Evolutionary conservation across 2,329 filamentous ascomycete genomes (phyloP).

Genomic region (Microthyrium microscopicum): DNA sequence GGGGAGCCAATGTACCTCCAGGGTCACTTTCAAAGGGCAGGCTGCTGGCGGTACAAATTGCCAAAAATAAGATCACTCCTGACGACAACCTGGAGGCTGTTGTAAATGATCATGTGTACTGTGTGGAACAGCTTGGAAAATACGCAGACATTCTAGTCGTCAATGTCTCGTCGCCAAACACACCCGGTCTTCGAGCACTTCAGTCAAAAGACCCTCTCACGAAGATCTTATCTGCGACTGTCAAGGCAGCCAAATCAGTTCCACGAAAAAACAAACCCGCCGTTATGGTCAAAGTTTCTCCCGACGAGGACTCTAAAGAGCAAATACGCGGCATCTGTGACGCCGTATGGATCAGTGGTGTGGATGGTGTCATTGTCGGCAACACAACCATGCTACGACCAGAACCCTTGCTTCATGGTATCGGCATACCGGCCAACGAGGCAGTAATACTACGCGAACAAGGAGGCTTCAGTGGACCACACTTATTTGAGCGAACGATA

Average conservation of each 20-base stretch:
- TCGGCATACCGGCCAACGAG: constrained; percentile 49
- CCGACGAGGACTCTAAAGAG: constrained; percentile 73
- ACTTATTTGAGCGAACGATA: constrained; percentile 68
- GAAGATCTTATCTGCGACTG: constrained; percentile 63
- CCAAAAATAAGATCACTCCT: constrained; percentile 89
- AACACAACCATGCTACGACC: constrained; percentile 85
- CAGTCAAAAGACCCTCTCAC: constrained; percentile 76
- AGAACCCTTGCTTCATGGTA: constrained; percentile 50
- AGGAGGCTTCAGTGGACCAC: constrained; percentile 81
- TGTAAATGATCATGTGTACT: constrained; percentile 67
- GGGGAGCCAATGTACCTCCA: constrained; percentile 58
- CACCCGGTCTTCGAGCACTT: constrained; percentile 71
- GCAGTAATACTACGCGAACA: constrained; percentile 52
- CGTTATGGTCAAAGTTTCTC: constrained; percentile 97
- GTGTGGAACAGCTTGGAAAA: constrained; percentile 62
- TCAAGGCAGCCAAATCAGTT: constrained; percentile 54
- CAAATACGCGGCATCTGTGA: constrained; percentile 81
- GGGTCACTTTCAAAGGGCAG: constrained; percentile 64
- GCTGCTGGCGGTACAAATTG: constrained; percentile 77
- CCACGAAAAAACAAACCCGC: constrained; percentile 56
- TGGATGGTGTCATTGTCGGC: constrained; percentile 90
- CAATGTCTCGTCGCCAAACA: constrained; percentile 95
- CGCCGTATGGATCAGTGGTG: constrained; percentile 66
- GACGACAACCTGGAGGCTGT: constrained; percentile 74
- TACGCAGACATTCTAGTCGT: constrained; percentile 96